These are phyloP conservation scores for Ascochyta clinopodiicola DNA, from an alignment of 2,329 filamentous ascomycete genomes.

Conservation along the genomic window DNA sequence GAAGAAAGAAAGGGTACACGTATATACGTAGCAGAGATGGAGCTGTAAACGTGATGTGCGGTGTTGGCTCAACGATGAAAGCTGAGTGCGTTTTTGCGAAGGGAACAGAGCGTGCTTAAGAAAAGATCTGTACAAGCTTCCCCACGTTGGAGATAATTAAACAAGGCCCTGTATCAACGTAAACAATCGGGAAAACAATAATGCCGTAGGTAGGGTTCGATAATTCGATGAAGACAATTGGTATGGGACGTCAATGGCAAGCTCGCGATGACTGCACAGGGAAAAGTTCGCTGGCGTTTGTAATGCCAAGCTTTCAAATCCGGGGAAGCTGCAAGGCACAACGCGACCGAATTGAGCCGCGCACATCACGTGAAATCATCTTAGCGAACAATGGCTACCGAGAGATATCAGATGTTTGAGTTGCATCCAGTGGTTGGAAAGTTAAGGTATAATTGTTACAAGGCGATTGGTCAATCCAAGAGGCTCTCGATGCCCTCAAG, in stretches of 20 bases:
- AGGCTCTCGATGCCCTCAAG: no score
- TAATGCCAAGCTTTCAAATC: slow-evolving; percentile 27
- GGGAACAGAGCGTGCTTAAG: slow-evolving; percentile 5
- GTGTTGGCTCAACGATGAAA: neutral
- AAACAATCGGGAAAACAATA: neutral
- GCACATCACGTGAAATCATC: slow-evolving; percentile 7
- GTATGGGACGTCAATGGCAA: slow-evolving; percentile 1
- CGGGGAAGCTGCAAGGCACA: slow-evolving; percentile 28
- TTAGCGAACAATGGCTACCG: neutral
- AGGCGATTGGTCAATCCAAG: neutral
- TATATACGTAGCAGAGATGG: neutral
- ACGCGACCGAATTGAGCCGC: slow-evolving; percentile 21
- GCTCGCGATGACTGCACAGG: slow-evolving; percentile 23
- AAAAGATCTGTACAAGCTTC: neutral
- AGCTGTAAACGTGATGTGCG: neutral
- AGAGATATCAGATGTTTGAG: slow-evolving; percentile 1
- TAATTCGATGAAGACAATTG: neutral
- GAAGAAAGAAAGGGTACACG: no score
- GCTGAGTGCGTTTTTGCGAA: neutral
- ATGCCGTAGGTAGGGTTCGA: neutral
- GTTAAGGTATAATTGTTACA: neutral
- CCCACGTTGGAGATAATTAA: neutral
- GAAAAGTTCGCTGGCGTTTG: slow-evolving; percentile 26
- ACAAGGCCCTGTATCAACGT: neutral
- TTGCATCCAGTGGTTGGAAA: neutral